phyloP scores from a whole-genome alignment of 148 eudicot species.

The Heliamphora exappendiculata region DNA sequence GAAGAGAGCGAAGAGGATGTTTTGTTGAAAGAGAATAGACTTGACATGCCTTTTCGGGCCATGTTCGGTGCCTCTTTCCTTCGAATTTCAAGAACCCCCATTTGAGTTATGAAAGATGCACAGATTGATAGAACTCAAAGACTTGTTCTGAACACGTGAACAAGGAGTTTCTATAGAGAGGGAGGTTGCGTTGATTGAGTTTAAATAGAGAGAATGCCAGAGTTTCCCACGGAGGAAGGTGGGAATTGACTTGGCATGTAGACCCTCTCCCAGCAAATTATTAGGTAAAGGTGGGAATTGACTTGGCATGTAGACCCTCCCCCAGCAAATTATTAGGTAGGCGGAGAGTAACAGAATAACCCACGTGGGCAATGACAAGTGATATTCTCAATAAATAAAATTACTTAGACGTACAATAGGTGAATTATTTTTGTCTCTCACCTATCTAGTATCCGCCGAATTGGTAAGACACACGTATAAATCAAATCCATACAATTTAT shows the following conservation, averaged over 20 bases:
- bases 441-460: too few relatives aligned
- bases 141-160: not conserved
- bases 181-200: not conserved
- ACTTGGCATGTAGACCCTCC: too few relatives aligned
- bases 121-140: not conserved
- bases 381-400: too few relatives aligned
- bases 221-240: not conserved
- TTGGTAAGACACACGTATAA: too few relatives aligned
- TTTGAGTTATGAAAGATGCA: not conserved
- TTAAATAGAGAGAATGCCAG: not conserved
- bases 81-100: constrained; percentile 3
- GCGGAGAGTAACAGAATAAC: too few relatives aligned
- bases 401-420: too few relatives aligned
- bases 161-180: not conserved
- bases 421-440: too few relatives aligned
- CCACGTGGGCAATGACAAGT: too few relatives aligned
- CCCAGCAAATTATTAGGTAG: too few relatives aligned
- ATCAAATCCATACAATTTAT: too few relatives aligned
- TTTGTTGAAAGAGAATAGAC: constrained; percentile 6
- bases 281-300: too few relatives aligned
- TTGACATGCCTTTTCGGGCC: not conserved
- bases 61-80: not conserved
- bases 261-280: not conserved
- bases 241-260: constrained; percentile 7
- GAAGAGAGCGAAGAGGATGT: not conserved